Evolutionary conservation across 2,329 filamentous ascomycete species (phyloP).

Genomic region (Boeremia lycopersici): DNA sequence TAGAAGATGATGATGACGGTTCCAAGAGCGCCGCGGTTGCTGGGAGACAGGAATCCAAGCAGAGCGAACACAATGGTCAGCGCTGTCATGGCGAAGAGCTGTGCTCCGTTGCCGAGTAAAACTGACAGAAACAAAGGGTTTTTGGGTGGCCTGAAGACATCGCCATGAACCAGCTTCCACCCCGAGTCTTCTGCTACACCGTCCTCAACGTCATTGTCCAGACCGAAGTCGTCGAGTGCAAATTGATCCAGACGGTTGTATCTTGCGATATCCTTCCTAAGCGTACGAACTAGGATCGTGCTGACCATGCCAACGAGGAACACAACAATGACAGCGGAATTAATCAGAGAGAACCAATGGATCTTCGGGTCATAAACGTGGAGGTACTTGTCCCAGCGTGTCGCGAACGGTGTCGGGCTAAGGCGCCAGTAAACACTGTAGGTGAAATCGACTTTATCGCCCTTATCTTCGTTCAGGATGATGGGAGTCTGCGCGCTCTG

Average conservation of each 20-base stretch:
- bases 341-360: conserved; percentile 98
- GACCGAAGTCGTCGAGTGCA: conserved; percentile 85
- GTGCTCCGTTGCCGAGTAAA: conserved; percentile 88
- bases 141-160: conserved; percentile 89
- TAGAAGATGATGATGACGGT: conserved; percentile 94
- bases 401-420: conserved; percentile 89
- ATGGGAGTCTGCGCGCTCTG: conserved; percentile 64
- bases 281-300: conserved; percentile 85
- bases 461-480: conserved; percentile 67
- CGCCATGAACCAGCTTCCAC: conserved; percentile 97
- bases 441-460: conserved; percentile 78
- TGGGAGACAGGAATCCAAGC: conserved; percentile 91
- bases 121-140: conserved; percentile 84
- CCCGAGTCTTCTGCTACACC: conserved; percentile 97
- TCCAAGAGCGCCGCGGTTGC: conserved; percentile 90
- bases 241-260: conserved; percentile 96
- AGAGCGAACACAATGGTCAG: conserved; percentile 92
- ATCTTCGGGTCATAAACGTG: conserved; percentile 98
- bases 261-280: conserved; percentile 93
- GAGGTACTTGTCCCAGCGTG: conserved; percentile 97
- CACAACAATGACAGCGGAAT: conserved; percentile 92
- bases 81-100: conserved; percentile 97
- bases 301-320: conserved; percentile 90
- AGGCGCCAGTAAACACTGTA: conserved; percentile 91
- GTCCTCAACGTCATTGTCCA: conserved; percentile 77